Percentiles rank a stretch among this genome's conserved stretches.
phyloP scores from a whole-genome alignment of 345 rosid genomes.

The Salix viminalis region DNA sequence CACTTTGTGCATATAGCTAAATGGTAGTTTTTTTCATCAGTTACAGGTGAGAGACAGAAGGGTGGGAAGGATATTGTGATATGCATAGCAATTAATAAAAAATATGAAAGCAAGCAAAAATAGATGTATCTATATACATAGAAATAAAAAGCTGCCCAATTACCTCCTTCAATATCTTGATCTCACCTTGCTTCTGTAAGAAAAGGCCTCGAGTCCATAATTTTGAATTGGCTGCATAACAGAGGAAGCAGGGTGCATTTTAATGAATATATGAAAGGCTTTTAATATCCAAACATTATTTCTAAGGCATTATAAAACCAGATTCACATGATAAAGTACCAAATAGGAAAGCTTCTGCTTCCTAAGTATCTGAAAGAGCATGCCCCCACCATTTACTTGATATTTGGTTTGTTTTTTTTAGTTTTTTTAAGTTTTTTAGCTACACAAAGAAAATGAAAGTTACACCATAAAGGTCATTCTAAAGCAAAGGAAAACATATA shows the following conservation, averaged over 20 bases:
- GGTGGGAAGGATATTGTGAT: no score
- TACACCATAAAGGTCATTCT: no score
- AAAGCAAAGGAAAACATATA: no score
- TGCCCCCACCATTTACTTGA: not conserved
- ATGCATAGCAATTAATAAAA: not conserved
- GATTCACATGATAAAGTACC: not conserved
- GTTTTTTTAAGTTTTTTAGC: no score
- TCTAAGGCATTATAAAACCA: not conserved
- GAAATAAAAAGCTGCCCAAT: constrained; percentile 23
- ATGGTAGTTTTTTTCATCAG: not conserved
- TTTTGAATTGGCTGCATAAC: constrained; percentile 61
- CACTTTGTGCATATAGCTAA: not conserved
- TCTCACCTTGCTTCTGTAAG: constrained; percentile 29
- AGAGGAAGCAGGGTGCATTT: constrained; percentile 1
- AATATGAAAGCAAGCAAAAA: not conserved
- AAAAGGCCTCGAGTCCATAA: constrained; percentile 74
- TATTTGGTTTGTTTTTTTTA: no score
- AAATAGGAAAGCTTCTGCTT: not conserved
- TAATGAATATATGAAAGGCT: constrained; percentile 5
- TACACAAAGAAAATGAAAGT: no score
- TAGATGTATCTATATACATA: not conserved
- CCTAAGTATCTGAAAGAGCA: not conserved
- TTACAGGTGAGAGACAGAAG: no score
- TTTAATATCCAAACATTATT: not conserved
- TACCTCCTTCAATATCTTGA: constrained; percentile 57